These are phyloP conservation scores for Exophiala sideris DNA, from an alignment of 2,329 filamentous ascomycete genomes.

Conservation along the genomic window DNA sequence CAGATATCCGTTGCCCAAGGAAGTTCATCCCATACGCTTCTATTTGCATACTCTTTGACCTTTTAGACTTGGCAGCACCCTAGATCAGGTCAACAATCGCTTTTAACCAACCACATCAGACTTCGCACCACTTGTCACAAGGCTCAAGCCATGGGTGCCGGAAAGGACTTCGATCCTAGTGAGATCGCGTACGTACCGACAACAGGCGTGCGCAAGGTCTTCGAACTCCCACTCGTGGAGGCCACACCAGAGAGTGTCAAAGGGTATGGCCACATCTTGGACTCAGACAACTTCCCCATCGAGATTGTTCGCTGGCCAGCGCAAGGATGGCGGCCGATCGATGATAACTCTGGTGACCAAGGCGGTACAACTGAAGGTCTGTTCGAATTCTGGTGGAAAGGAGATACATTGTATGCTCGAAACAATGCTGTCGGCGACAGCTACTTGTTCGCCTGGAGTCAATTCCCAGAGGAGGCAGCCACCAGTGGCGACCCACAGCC, in stretches of 20 bases:
- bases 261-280: conserved; percentile 14
- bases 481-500: not conserved
- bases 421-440: conserved; percentile 15
- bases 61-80: too few species aligned
- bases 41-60: too few species aligned
- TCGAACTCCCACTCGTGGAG: conserved; percentile 3
- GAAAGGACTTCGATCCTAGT: conserved; percentile 6
- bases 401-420: conserved; percentile 16
- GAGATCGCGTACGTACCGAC: conserved; percentile 14
- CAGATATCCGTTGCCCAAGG: not conserved
- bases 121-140: not conserved
- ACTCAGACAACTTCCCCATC: conserved; percentile 8
- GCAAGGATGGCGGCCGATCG: conserved; percentile 12
- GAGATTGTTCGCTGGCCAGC: conserved; percentile 17
- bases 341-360: conserved; percentile 14
- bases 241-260: conserved; percentile 13
- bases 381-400: conserved; percentile 21
- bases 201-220: conserved; percentile 12
- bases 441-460: conserved; percentile 20
- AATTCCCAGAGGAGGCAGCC: conserved; percentile 9
- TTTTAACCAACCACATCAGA: not conserved
- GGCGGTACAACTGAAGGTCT: conserved; percentile 13
- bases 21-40: not conserved
- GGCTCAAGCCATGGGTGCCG: not conserved
- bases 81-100: not conserved